Evolutionary conservation across 805 yeast genomes (phyloP).

Genomic region (Dipodascus albidus): DNA sequence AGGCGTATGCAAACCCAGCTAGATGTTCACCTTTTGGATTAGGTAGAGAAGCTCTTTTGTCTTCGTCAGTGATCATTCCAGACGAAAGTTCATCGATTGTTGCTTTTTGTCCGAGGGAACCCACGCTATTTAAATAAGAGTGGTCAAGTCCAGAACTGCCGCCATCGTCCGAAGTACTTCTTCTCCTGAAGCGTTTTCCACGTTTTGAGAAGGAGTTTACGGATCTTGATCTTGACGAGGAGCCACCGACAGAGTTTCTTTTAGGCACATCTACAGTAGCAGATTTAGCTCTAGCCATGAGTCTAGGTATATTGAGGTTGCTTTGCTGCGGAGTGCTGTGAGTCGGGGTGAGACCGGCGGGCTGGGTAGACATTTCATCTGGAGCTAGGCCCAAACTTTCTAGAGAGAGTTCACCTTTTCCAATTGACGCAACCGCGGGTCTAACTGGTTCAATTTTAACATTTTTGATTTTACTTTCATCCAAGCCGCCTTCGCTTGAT

Average conservation of each 20-base stretch:
- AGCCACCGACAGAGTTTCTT: background rate
- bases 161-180: background rate
- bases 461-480: constrained; percentile 6
- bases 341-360: background rate
- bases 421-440: constrained; percentile 21
- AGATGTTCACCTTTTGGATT: background rate
- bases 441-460: constrained; percentile 15
- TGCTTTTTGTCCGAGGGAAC: background rate
- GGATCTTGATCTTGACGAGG: background rate
- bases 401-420: constrained; percentile 24
- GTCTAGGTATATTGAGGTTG: background rate
- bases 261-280: background rate
- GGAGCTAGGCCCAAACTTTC: constrained; percentile 15
- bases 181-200: background rate
- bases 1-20: constrained; percentile 2
- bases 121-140: background rate
- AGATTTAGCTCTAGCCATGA: background rate
- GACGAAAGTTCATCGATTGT: constrained; percentile 43
- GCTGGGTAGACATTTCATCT: background rate
- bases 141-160: background rate
- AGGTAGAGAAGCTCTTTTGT: constrained; percentile 54
- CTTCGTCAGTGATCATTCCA: constrained; percentile 45
- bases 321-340: background rate
- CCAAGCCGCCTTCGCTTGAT: background rate
- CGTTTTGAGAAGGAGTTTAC: background rate